Percentiles rank a stretch among this genome's conserved stretches.
These are phyloP conservation scores for Solanum rostratum DNA, from an alignment of 257 asterid species.

Conservation along the genomic window DNA sequence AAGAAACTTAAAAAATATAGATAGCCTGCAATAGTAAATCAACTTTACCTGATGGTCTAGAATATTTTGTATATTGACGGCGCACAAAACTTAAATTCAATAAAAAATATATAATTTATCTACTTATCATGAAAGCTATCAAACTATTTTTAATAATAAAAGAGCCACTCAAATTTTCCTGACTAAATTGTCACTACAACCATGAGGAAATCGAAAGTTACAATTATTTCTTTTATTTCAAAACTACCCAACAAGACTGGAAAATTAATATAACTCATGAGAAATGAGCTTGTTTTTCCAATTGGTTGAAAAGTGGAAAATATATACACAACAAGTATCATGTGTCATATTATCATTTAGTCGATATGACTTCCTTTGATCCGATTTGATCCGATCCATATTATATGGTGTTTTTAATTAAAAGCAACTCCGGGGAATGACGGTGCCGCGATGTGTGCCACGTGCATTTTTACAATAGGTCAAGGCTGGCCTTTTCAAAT, in stretches of 20 bases:
- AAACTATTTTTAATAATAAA: neutral
- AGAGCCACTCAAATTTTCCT: neutral
- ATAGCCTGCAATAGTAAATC: too few relatives aligned
- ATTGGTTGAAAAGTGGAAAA: neutral
- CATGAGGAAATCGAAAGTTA: neutral
- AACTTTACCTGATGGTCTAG: too few relatives aligned
- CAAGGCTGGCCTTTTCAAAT: neutral
- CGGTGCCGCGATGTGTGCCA: neutral
- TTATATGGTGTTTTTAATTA: neutral
- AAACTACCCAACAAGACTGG: neutral
- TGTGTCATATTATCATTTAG: neutral
- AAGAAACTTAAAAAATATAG: too few relatives aligned
- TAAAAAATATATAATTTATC: too few relatives aligned
- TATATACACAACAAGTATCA: neutral
- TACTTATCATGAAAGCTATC: neutral
- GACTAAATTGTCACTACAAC: neutral
- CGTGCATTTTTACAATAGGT: neutral
- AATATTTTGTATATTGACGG: too few relatives aligned
- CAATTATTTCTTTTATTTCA: neutral
- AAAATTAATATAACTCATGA: neutral
- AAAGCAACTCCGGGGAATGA: neutral
- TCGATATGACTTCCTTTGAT: neutral
- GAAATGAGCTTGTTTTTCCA: neutral
- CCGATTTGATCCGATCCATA: neutral
- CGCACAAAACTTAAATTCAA: too few relatives aligned